Evolutionary conservation across 352 stramenopile genomes (phyloP).

Genomic region (Pythium aphanidermatum): DNA sequence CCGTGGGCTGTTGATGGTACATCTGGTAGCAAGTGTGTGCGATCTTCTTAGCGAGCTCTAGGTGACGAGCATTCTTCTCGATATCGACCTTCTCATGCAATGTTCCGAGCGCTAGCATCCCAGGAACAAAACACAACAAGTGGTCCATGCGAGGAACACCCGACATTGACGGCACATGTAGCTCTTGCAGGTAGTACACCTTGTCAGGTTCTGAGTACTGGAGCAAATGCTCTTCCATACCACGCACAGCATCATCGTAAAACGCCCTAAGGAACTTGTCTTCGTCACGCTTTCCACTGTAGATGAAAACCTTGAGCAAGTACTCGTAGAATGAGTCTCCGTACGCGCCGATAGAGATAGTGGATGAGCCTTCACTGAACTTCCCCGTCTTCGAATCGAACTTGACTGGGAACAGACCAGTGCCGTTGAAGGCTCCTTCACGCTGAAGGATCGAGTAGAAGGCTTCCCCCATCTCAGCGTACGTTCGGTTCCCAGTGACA

Average conservation of each 20-base stretch:
- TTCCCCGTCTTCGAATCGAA: constrained; percentile 36
- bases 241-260: constrained; percentile 93
- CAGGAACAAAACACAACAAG: constrained; percentile 94
- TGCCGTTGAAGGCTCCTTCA: constrained; percentile 62
- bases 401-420: constrained; percentile 88
- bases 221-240: constrained; percentile 91
- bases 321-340: constrained; percentile 99
- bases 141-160: constrained; percentile 91
- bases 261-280: constrained; percentile 72
- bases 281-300: constrained; percentile 78
- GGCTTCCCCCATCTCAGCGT: constrained; percentile 63
- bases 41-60: constrained; percentile 86
- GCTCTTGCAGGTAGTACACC: constrained; percentile 65
- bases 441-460: constrained; percentile 71
- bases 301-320: constrained; percentile 97
- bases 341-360: constrained; percentile 92
- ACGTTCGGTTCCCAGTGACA: constrained; percentile 72
- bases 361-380: constrained; percentile 23
- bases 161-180: constrained; percentile 44
- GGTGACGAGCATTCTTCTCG: constrained; percentile 70
- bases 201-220: constrained; percentile 47
- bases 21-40: constrained; percentile 94
- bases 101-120: constrained; percentile 92
- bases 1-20: constrained; percentile 90
- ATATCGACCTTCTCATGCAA: constrained; percentile 48